Conservation (phyloP, 2,329 filamentous ascomycete species). For the Hymenoscyphus occultus region DNA sequence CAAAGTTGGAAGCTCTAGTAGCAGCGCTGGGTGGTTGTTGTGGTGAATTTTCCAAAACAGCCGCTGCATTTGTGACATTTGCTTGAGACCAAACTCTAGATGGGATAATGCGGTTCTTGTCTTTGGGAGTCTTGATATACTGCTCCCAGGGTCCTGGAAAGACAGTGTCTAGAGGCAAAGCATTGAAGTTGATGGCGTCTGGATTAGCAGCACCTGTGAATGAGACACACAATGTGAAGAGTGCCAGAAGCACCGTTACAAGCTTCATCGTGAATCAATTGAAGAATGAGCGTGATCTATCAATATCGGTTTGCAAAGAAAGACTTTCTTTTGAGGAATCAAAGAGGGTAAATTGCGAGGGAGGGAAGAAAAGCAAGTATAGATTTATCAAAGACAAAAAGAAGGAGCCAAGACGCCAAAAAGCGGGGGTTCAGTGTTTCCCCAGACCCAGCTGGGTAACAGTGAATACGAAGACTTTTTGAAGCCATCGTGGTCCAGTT, state of each 20-base stretch:
- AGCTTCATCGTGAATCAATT: neutral
- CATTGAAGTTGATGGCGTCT: no score
- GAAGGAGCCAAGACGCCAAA: no score
- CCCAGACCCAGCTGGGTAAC: neutral
- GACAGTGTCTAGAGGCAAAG: no score
- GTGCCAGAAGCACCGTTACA: neutral
- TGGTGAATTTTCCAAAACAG: slow-evolving; percentile 13
- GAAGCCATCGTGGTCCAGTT: neutral
- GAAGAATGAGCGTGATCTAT: neutral
- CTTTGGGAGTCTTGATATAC: no score
- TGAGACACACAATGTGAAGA: no score
- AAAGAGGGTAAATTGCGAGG: neutral
- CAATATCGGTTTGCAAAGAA: neutral
- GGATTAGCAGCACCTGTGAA: no score
- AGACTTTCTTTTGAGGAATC: neutral
- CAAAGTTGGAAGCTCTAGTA: slow-evolving; percentile 15
- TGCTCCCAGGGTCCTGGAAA: no score
- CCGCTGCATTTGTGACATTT: no score
- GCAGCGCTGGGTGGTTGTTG: slow-evolving; percentile 9
- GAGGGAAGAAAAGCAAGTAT: neutral
- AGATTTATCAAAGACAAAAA: no score
- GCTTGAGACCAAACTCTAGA: no score
- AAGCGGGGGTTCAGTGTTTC: neutral
- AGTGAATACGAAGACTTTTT: neutral
- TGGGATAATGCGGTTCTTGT: no score